phyloP scores from a whole-genome alignment of 805 yeast genomes.

The Hanseniaspora osmophila region DNA sequence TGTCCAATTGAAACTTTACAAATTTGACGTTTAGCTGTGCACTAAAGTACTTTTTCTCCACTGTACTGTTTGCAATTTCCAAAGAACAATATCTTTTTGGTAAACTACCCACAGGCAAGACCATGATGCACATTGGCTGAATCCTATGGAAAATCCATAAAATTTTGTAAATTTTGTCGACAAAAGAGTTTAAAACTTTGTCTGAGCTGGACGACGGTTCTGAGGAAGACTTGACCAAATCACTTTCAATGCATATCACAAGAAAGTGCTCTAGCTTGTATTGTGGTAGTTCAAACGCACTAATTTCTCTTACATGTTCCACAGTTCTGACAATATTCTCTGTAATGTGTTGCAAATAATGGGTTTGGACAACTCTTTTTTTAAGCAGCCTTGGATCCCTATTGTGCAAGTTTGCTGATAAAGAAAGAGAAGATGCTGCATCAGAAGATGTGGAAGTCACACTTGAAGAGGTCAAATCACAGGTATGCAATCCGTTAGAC shows the following conservation, averaged over 20 bases:
- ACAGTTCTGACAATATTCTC: slow-evolving; percentile 74
- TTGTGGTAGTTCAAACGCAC: slow-evolving; percentile 57
- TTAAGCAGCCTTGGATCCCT: neutral
- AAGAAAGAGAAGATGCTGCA: too few species aligned
- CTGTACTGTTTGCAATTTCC: slow-evolving; percentile 80
- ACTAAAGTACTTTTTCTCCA: slow-evolving; percentile 63
- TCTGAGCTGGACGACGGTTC: slow-evolving; percentile 13
- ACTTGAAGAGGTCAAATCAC: slow-evolving; percentile 11
- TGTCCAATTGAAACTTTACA: slow-evolving; percentile 48
- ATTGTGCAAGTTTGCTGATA: neutral
- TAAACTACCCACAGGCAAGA: slow-evolving; percentile 65
- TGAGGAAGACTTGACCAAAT: slow-evolving; percentile 6
- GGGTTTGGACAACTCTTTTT: slow-evolving; percentile 24
- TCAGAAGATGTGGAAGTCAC: too few species aligned
- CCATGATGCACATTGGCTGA: slow-evolving; percentile 65
- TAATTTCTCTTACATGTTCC: slow-evolving; percentile 72
- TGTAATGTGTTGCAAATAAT: slow-evolving; percentile 76
- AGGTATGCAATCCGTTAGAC: slow-evolving; percentile 24
- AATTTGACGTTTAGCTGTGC: slow-evolving; percentile 71
- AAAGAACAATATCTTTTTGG: slow-evolving; percentile 66
- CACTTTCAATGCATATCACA: slow-evolving; percentile 71
- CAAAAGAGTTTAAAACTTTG: slow-evolving; percentile 18
- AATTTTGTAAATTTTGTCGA: slow-evolving; percentile 23
- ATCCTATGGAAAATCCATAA: slow-evolving; percentile 47
- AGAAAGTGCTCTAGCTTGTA: slow-evolving; percentile 58